Conservation (phyloP, 1,139 yeast genomes). For the Cylindricascospora bacillispora region DNA sequence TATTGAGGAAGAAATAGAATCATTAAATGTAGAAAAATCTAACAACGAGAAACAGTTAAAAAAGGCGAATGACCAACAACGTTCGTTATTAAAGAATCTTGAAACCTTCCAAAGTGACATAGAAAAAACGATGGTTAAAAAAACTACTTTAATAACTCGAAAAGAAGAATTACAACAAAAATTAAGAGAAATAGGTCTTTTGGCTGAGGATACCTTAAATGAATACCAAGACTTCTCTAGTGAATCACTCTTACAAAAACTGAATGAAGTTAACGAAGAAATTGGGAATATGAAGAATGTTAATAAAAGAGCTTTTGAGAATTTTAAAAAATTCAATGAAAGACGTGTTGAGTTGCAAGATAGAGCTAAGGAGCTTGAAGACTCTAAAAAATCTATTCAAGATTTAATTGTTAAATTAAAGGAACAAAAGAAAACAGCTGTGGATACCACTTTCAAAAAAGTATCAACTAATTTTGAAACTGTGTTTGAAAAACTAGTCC, state of each 20-base stretch:
- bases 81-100: constrained; percentile 39
- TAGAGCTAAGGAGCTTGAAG: constrained; percentile 58
- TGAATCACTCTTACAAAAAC: constrained; percentile 40
- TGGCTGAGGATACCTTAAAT: constrained; percentile 75
- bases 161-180: constrained; percentile 62
- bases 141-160: constrained; percentile 46
- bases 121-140: constrained; percentile 55
- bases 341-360: constrained; percentile 55
- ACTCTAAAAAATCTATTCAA: constrained; percentile 62
- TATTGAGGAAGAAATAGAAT: constrained; percentile 19
- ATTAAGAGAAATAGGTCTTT: constrained; percentile 71
- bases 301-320: constrained; percentile 85
- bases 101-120: constrained; percentile 54
- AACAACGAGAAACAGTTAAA: constrained; percentile 32
- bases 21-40: constrained; percentile 19
- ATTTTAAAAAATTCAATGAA: constrained; percentile 57
- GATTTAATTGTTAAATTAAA: constrained; percentile 59
- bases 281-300: constrained; percentile 62
- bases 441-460: constrained; percentile 72
- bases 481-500: constrained; percentile 71
- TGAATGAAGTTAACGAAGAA: constrained; percentile 45
- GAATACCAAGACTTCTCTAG: constrained; percentile 34
- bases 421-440: constrained; percentile 73
- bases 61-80: constrained; percentile 46
- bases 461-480: constrained; percentile 66